Percentiles rank a stretch among this genome's conserved stretches.
Conservation (phyloP, 768 basidiomycete genomes). For the Gloeophyllum trabeum region DNA sequence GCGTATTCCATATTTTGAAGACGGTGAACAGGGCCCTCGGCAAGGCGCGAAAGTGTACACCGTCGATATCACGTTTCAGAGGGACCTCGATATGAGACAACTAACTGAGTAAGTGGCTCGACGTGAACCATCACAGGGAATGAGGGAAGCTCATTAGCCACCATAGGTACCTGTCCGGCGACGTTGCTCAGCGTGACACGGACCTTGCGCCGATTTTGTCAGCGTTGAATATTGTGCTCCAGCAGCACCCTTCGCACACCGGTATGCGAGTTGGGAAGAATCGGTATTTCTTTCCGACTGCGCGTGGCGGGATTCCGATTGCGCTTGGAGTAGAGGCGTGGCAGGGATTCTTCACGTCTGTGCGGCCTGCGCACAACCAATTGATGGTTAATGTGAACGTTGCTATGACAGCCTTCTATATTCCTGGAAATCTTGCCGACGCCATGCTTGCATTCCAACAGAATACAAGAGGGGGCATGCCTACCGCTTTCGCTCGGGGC, state of each 20-base stretch:
- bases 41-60: conserved; percentile 28
- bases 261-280: conserved; percentile 58
- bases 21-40: conserved; percentile 23
- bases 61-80: conserved; percentile 21
- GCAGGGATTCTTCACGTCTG: conserved; percentile 40
- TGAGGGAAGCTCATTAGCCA: no score
- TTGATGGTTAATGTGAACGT: conserved; percentile 45
- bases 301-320: conserved; percentile 20
- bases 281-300: conserved; percentile 51
- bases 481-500: conserved; percentile 34
- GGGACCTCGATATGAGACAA: conserved; percentile 17
- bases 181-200: conserved; percentile 38
- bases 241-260: conserved; percentile 39
- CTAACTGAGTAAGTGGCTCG: conserved; percentile 21
- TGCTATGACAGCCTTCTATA: conserved; percentile 43
- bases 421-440: conserved; percentile 51
- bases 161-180: conserved; percentile 52
- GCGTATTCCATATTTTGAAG: conserved; percentile 24
- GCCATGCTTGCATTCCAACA: conserved; percentile 37
- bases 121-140: no score
- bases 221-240: conserved; percentile 54
- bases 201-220: conserved; percentile 50
- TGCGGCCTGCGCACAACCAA: conserved; percentile 33
- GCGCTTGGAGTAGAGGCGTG: conserved; percentile 30
- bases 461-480: conserved; percentile 31